A percentile compares a stretch with the other conserved stretches of the same genome.
Conservation (phyloP, 257 asterid species). For the Penstemon davidsonii region DNA sequence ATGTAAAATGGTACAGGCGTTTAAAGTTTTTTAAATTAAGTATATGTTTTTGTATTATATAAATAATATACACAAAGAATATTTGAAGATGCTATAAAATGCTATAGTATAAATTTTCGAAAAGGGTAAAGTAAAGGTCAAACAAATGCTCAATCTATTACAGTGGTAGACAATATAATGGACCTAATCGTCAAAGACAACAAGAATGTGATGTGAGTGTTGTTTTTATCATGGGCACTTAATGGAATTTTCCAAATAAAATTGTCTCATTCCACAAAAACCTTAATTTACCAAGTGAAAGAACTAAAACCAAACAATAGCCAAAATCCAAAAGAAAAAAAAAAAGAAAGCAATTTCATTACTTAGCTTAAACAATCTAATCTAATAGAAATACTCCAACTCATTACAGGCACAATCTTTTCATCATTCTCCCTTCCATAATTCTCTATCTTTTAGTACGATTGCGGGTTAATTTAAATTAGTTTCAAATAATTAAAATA, state of each 20-base stretch:
- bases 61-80: not conserved
- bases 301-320: constrained; percentile 36
- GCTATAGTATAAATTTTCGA: constrained; percentile 17
- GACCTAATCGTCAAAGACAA: constrained; percentile 34
- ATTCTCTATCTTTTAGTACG: no score
- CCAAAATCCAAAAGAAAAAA: constrained; percentile 30
- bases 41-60: not conserved
- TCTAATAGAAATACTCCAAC: not conserved
- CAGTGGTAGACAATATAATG: constrained; percentile 27
- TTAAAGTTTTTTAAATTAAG: not conserved
- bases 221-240: no score
- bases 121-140: not conserved
- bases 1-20: not conserved
- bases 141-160: constrained; percentile 22
- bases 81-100: no score
- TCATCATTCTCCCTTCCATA: no score
- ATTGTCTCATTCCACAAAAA: no score
- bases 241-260: no score
- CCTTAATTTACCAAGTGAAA: constrained; percentile 27
- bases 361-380: not conserved
- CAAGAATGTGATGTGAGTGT: constrained; percentile 12
- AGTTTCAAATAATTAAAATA: no score
- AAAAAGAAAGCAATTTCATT: constrained; percentile 25
- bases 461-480: not conserved
- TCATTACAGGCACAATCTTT: not conserved